Percentiles rank a stretch among this genome's conserved stretches.
Evolutionary conservation across 2,329 filamentous ascomycete species (phyloP).

Genomic region (Apiospora aurea): DNA sequence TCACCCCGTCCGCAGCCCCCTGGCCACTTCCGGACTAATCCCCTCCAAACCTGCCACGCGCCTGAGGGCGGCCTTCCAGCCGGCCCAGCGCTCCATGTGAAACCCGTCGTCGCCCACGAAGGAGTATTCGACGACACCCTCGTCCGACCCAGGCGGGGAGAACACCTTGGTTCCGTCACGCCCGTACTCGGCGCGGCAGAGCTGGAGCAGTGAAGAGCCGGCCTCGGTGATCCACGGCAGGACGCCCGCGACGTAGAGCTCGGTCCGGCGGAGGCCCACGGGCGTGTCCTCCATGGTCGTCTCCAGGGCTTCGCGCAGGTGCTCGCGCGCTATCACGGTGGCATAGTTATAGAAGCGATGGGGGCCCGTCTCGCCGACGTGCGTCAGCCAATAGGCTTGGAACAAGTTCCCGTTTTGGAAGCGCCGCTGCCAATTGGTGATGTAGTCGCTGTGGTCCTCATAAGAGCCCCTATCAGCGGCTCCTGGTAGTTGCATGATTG

Average conservation of each 20-base stretch:
- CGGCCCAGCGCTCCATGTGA: slow-evolving; percentile 3
- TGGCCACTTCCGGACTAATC: neutral
- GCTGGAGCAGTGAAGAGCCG: neutral
- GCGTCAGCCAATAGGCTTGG: slow-evolving; percentile 9
- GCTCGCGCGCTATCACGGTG: neutral
- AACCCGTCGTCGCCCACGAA: slow-evolving; percentile 12
- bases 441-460: neutral
- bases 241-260: neutral
- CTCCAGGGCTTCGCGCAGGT: slow-evolving; percentile 18
- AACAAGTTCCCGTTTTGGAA: slow-evolving; percentile 10
- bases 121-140: neutral
- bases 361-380: neutral
- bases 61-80: neutral
- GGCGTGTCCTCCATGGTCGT: neutral
- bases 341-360: neutral
- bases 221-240: neutral
- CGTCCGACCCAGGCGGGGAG: neutral
- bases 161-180: neutral
- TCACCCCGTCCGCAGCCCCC: neutral
- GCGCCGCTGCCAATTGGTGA: neutral
- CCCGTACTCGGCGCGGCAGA: neutral
- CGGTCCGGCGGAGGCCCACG: neutral
- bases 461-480: neutral
- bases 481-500: neutral
- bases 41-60: neutral